Evolutionary conservation across 306 rosid genomes (phyloP), one percentile per base, ranked within the genome.

Genomic region (Cucurbita pepo): DNA sequence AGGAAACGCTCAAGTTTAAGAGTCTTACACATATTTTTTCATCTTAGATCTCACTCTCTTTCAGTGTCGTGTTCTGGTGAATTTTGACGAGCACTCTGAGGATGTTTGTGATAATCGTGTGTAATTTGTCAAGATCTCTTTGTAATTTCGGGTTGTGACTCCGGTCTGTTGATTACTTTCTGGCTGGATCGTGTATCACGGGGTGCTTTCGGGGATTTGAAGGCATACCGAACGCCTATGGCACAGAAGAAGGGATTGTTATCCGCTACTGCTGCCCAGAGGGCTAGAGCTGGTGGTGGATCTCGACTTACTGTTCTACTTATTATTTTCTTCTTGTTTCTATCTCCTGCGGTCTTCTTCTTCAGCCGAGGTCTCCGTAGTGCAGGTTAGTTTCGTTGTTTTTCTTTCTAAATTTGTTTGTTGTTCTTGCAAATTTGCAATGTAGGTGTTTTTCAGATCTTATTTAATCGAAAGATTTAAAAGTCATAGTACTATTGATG

Each of bases 261-360:
- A 48, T 60, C 78, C 15, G 75, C 71, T 21, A 71, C 81, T 25
- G 73, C 74, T 15, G 40, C 59, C 30, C 65, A 76, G 60, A 83
- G 86, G 74, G 81, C 21, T 73, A 77, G 92, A 74, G 83, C 79
- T 74, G 79, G 73, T 37, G 79, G 76, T 11, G 88, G 85, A 82
- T 84, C 88, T 69, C 82, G 83, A 76, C 80, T 86, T 60, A 77
- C 89, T 43, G 15, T 86, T 40, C 76, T 87, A 54, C 65, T 71
- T 60, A 73, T 88, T 77, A 51, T 82, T 51, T 84, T 87, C 56
- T 76, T 88, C 44, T 79, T 84, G 63, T 60, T 94, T 76, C 83
- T 93, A 14, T 82, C 76, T 14, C 91, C 97, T 0, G 12, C 78
- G 59, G 30, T 86, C 71, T 89, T 94, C 92, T 89, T 94, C 82